Base-by-base conservation (phyloP, 1,284 basidiomycete species). In the Cryptococcus floricola region DNA sequence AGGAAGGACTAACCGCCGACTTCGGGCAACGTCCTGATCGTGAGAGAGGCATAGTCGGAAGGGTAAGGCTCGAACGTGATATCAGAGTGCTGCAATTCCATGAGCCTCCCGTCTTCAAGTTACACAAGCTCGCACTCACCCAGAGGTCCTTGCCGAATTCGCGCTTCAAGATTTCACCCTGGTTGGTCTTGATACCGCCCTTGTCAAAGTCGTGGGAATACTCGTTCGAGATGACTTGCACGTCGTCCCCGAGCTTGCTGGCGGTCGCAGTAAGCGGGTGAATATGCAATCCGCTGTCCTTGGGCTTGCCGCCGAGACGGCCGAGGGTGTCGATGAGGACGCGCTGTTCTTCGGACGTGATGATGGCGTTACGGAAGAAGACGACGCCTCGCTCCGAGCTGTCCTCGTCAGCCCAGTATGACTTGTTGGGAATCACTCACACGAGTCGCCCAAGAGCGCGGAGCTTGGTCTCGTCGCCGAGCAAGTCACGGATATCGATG, bases 31-130 rank as follows among this genome's bases (percentile, higher is more conserved):
- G 39, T 37, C 3, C 51, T 81, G 50, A 71, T 64, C 39, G 59
- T 53, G 1, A 69, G 59, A 9, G 57, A 37, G 25, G 46, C 43
- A 31, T n/a, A 31, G 23, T 47, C 84, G 0, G 84, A 81, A 1
- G 86, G 86, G 3, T 84, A 76, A 7, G 73, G 78, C 70, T 89
- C 87, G 63, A 88, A 89, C 0, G 85, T 84, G 65, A 88, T 85
- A 70, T 89, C 86, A 0, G 83, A 64, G 55, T 73, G 71, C 64
- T 63, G 38, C 39, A 44, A 39, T n/a, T 3, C 14, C 19, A 38
- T 47, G 19, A 12, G 48, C 19, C 9, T 14, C 39, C 48, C 47
- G 50, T 42, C 37, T 13, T 10, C 28, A 38, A 8, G 14, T 14
- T 46, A n/a, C 28, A 42, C 18, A 34, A n/a, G 28, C 10, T 37